Evolutionary conservation across 192 early-diverging fungal genomes (phyloP).

Genomic region (Geranomyces variabilis): DNA sequence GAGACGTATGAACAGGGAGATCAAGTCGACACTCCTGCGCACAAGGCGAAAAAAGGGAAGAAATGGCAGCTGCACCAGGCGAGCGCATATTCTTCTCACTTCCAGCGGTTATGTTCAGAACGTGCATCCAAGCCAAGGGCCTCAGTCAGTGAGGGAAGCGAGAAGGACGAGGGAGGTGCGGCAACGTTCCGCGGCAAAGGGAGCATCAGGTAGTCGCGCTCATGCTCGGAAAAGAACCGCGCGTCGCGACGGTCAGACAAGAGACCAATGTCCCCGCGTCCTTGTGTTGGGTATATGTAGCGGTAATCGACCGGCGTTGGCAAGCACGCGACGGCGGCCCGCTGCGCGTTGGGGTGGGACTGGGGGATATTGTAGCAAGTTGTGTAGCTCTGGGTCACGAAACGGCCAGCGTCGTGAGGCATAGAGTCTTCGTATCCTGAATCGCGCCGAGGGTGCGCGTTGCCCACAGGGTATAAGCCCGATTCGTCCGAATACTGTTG

Average conservation of each 20-base stretch:
- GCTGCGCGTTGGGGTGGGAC: background rate
- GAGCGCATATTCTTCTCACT: background rate
- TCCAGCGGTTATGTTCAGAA: background rate
- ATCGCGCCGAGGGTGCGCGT: conserved; percentile 20
- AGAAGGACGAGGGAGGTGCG: background rate
- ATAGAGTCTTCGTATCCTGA: conserved; percentile 11
- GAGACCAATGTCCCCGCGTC: background rate
- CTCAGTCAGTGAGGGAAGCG: background rate
- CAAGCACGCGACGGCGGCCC: background rate
- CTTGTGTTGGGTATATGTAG: background rate
- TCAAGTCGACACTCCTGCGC: too few relatives aligned
- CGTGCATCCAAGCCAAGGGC: background rate
- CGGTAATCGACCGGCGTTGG: background rate
- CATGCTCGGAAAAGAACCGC: background rate
- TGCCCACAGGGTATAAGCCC: background rate
- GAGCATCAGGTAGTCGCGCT: background rate
- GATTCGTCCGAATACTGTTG: background rate
- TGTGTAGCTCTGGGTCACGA: background rate
- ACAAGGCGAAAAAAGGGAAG: too few relatives aligned
- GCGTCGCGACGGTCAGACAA: background rate
- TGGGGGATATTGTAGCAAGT: background rate
- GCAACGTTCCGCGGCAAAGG: background rate
- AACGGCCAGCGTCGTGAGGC: background rate
- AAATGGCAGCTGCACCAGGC: too few relatives aligned
- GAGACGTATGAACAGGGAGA: too few relatives aligned